Evolutionary conservation across 2,329 filamentous ascomycete genomes (phyloP).

Genomic region (Pyrenochaeta sp.): DNA sequence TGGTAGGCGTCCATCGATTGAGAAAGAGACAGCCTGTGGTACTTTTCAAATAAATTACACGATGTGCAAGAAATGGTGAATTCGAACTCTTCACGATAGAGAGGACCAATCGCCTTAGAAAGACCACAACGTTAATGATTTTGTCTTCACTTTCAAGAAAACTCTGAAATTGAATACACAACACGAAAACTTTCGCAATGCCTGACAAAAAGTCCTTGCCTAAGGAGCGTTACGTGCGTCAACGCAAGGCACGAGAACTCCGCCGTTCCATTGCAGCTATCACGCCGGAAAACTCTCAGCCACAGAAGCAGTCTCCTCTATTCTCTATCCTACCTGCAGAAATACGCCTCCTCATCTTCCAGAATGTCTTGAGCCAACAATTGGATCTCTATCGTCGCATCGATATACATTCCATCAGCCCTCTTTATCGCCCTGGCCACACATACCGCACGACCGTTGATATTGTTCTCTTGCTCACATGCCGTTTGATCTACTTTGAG

Average conservation of each 20-base stretch:
- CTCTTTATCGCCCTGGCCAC: constrained; percentile 34
- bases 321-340: constrained; percentile 36
- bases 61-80: no score
- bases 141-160: no score
- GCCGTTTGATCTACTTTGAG: constrained; percentile 51
- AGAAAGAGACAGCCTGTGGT: no score
- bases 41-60: no score
- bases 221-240: constrained; percentile 17
- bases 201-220: neutral
- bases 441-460: constrained; percentile 36
- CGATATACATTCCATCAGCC: constrained; percentile 13
- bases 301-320: constrained; percentile 31
- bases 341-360: constrained; percentile 27
- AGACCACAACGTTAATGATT: no score
- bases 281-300: constrained; percentile 22
- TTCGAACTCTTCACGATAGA: no score
- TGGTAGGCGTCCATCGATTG: neutral
- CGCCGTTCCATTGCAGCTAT: constrained; percentile 26
- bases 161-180: no score
- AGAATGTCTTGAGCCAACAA: constrained; percentile 22
- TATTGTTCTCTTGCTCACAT: constrained; percentile 48
- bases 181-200: constrained; percentile 5
- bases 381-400: constrained; percentile 12
- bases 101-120: no score
- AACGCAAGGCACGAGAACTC: constrained; percentile 19